Conservation (phyloP, 2,329 filamentous ascomycete genomes). For the Stachybotrys echinatus region DNA sequence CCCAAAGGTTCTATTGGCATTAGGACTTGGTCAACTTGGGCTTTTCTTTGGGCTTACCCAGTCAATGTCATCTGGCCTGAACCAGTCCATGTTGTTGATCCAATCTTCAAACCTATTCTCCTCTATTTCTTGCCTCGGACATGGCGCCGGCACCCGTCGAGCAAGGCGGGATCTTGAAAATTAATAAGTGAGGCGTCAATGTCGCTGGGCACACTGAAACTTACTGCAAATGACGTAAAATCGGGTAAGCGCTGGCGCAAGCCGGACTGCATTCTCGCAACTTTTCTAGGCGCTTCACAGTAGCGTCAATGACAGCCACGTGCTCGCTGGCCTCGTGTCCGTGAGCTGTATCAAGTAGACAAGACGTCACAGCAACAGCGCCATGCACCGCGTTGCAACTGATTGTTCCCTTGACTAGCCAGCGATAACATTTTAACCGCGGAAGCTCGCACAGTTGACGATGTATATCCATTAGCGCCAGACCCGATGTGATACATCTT, state of each 20-base stretch:
- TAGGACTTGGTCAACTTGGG: no score
- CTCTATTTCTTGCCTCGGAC: not conserved
- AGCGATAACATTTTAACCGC: slow-evolving; percentile 8
- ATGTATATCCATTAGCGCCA: slow-evolving; percentile 10
- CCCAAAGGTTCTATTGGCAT: slow-evolving; percentile 7
- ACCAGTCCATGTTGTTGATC: slow-evolving; percentile 11
- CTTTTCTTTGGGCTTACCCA: slow-evolving; percentile 7
- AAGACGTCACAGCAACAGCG: slow-evolving; percentile 10
- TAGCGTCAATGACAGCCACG: slow-evolving; percentile 3
- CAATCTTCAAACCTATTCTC: slow-evolving; percentile 9
- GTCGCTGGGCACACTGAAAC: not conserved
- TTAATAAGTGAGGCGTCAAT: not conserved
- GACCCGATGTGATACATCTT: slow-evolving; percentile 7
- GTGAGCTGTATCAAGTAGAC: slow-evolving; percentile 8
- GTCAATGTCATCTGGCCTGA: slow-evolving; percentile 9
- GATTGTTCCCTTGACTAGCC: slow-evolving; percentile 8
- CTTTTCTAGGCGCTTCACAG: slow-evolving; percentile 5
- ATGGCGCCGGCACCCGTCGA: not conserved
- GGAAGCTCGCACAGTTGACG: slow-evolving; percentile 10
- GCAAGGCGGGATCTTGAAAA: slow-evolving; percentile 4
- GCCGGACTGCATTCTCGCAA: slow-evolving; percentile 5
- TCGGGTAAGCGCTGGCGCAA: slow-evolving; percentile 7
- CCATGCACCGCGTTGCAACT: slow-evolving; percentile 9
- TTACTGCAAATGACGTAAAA: slow-evolving; percentile 9
- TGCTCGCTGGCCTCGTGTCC: slow-evolving; percentile 2